phyloP scores from a whole-genome alignment of 2,329 filamentous ascomycete genomes.

The Arthrinium phaeospermum region DNA sequence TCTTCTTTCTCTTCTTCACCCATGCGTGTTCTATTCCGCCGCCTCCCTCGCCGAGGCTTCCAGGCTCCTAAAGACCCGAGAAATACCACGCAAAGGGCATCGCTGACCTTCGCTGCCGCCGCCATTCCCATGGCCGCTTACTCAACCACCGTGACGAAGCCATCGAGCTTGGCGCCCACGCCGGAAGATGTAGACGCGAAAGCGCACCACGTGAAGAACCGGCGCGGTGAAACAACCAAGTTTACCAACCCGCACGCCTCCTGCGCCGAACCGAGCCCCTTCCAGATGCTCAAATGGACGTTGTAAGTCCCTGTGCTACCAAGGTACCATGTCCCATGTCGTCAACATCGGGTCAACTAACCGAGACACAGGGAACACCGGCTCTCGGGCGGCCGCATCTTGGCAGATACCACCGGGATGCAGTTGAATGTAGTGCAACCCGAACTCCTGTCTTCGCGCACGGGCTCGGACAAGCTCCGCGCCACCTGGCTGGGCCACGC shows the following conservation, averaged over 20 bases:
- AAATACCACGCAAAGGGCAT: not conserved
- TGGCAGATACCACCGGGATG: constrained; percentile 59
- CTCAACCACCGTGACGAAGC: constrained; percentile 15
- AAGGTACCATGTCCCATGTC: not conserved
- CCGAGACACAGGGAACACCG: constrained; percentile 31
- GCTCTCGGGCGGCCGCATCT: constrained; percentile 44
- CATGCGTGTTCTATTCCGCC: constrained; percentile 7
- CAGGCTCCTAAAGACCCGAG: not conserved
- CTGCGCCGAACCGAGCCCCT: not conserved
- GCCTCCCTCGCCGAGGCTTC: constrained; percentile 9
- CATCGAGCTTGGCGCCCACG: constrained; percentile 26
- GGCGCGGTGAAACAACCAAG: constrained; percentile 45
- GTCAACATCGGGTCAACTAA: not conserved
- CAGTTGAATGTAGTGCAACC: constrained; percentile 71
- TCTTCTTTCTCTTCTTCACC: not conserved
- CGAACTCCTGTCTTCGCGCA: constrained; percentile 66
- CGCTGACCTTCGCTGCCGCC: not conserved
- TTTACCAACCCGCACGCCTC: constrained; percentile 40
- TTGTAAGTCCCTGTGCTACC: not conserved
- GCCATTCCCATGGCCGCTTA: constrained; percentile 6
- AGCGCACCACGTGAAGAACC: constrained; percentile 53
- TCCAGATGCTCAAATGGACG: not conserved
- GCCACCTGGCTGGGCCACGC: constrained; percentile 96
- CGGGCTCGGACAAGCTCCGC: constrained; percentile 65
- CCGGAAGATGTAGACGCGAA: constrained; percentile 50